Base-by-base conservation (phyloP, 148 eudicot genomes). In the Oxyria digyna region DNA sequence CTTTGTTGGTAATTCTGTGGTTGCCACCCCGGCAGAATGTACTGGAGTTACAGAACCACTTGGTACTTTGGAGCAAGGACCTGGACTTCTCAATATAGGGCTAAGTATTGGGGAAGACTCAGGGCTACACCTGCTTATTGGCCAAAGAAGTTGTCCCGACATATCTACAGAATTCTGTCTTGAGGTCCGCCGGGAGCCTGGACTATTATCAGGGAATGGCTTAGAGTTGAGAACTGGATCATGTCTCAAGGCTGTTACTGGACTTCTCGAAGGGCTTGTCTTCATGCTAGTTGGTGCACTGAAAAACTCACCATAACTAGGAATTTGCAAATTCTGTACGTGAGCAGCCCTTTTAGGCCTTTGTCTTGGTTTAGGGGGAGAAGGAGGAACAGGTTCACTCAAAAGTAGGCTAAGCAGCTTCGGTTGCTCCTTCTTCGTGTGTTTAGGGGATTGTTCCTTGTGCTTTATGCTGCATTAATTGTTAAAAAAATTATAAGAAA, bases 31-130 rank as follows among this genome's bases (percentile, higher is more conserved):
- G 72, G 52, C 73, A 27, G 74, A 76, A 73, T 79, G 82, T 62
- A 76, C 52, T 27, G 82, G 79, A 18, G 82, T 76, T 74, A 73
- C 82, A 66, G 77, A 76, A 62, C 77, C 82, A 73, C 79, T 79
- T 32, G 76, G 79, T 63, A 71, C 64, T 76, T 79, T 70, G 45
- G 82, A 79, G 74, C 79, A 64, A 8, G 82, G 82, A 52, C 77
- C 79, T 29, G 82, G 79, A 42, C 79, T 79, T 40, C 72, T 70
- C 82, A 79, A 72, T 74, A 74, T 76, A 31, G 82, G 82, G 62
- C 82, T 79, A 31, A 74, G 82, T 42, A 76, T 59, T 17, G 82
- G 82, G 42, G 82, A 79, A 24, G 71, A 70, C 70, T 79, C 82
- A 0, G 82, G 79, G 72, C 82, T 79, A 67, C 82, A 73, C 74